Percentiles rank a stretch among this genome's conserved stretches.
These are phyloP conservation scores for Turnera subulata DNA, from an alignment of 345 rosid species.

Conservation along the genomic window DNA sequence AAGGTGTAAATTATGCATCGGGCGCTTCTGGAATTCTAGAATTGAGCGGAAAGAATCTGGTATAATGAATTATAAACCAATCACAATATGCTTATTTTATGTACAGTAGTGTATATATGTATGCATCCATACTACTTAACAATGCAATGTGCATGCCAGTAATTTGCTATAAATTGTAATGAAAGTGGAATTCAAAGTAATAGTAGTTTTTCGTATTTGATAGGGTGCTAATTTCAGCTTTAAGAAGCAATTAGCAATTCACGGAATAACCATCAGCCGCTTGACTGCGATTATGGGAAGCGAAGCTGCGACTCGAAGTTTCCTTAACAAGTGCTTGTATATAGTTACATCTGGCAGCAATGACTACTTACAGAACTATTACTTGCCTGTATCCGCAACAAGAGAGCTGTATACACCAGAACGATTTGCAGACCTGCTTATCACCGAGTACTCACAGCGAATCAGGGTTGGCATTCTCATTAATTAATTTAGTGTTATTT, in stretches of 20 bases:
- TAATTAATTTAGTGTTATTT: neutral
- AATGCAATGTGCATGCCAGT: too few relatives aligned
- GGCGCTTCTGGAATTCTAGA: conserved; percentile 9
- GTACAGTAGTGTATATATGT: too few relatives aligned
- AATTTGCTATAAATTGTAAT: too few relatives aligned
- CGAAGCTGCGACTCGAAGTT: neutral
- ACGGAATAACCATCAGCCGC: neutral
- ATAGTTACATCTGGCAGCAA: conserved; percentile 13
- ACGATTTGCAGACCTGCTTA: conserved; percentile 24
- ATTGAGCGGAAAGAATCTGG: conserved; percentile 9
- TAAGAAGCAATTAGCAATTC: conserved; percentile 9
- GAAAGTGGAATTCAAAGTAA: too few relatives aligned
- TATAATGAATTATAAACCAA: neutral
- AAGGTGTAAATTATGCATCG: conserved; percentile 19
- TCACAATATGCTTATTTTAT: neutral
- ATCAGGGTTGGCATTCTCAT: neutral
- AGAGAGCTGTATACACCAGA: conserved; percentile 8
- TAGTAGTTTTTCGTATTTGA: too few relatives aligned
- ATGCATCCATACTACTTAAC: too few relatives aligned
- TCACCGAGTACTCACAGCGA: conserved; percentile 12
- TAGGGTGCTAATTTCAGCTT: conserved; percentile 9
- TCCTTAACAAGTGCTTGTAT: conserved; percentile 16
- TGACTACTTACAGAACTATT: conserved; percentile 19
- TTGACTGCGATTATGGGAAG: conserved; percentile 1
- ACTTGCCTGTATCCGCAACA: neutral